A percentile compares a stretch with the other conserved stretches of the same genome.
Evolutionary conservation across 2,329 filamentous ascomycete genomes (phyloP).

Genomic region (Botryotinia calthae): DNA sequence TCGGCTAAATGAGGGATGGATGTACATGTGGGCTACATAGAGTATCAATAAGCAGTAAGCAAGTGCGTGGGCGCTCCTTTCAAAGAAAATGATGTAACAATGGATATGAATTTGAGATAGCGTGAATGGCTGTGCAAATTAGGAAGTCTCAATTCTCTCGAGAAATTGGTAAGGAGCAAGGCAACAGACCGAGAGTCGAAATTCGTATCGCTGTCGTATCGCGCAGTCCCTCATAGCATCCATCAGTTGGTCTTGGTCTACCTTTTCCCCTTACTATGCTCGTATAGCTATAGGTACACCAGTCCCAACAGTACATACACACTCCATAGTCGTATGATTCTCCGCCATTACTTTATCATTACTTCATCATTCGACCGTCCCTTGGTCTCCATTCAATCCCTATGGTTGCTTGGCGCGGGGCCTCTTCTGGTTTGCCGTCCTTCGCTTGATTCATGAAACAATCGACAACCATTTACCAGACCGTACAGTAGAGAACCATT

Average conservation of each 20-base stretch:
- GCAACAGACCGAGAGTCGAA: not conserved
- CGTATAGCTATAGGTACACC: conserved; percentile 1
- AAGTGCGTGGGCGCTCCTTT: not conserved
- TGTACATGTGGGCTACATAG: not conserved
- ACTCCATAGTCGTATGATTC: not conserved
- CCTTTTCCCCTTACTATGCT: not conserved
- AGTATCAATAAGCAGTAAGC: not conserved
- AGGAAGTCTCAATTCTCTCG: not conserved
- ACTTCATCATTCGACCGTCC: not conserved
- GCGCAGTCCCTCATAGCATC: not conserved
- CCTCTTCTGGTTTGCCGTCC: not conserved
- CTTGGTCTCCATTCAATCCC: not conserved
- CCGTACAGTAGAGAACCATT: not conserved
- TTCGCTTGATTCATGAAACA: not conserved
- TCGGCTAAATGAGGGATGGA: not conserved
- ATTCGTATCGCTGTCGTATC: not conserved
- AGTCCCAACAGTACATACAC: not conserved
- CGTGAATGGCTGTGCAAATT: not conserved
- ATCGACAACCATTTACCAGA: not conserved
- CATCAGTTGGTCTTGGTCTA: not conserved
- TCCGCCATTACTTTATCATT: conserved; percentile 5
- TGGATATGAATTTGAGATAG: not conserved
- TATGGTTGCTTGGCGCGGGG: not conserved
- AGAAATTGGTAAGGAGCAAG: not conserved
- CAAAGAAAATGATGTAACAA: not conserved